phyloP scores from a whole-genome alignment of 306 rosid genomes.

The Pterocarpus macrocarpus region DNA sequence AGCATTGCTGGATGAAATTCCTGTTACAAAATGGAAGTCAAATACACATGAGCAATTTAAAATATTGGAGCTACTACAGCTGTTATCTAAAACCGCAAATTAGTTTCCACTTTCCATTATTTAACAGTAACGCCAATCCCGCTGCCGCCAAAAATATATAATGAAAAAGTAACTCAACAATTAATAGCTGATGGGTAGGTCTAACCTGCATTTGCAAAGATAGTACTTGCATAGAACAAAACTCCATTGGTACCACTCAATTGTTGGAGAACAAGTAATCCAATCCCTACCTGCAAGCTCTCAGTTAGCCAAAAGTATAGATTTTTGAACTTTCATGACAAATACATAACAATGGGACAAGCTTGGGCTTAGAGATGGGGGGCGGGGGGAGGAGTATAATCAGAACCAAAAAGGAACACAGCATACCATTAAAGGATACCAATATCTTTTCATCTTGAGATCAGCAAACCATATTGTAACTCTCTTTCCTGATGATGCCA shows the following conservation, averaged over 20 bases:
- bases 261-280: constrained; percentile 83
- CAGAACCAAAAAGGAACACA: constrained; percentile 17
- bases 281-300: constrained; percentile 76
- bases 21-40: constrained; percentile 57
- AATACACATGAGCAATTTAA: not conserved
- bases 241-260: constrained; percentile 85
- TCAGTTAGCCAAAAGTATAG: constrained; percentile 33
- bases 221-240: constrained; percentile 85
- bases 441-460: constrained; percentile 81
- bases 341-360: constrained; percentile 33
- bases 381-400: not conserved
- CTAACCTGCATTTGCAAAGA: constrained; percentile 82
- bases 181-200: constrained; percentile 19
- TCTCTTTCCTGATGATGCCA: constrained; percentile 65
- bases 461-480: constrained; percentile 72
- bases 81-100: constrained; percentile 24
- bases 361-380: constrained; percentile 38
- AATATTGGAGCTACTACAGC: constrained; percentile 15
- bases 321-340: constrained; percentile 25
- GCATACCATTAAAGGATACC: constrained; percentile 83
- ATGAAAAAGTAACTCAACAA: not conserved
- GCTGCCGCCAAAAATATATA: not conserved
- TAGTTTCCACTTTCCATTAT: not conserved
- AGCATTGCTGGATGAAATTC: constrained; percentile 68
- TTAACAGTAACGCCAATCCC: too few species aligned